phyloP scores from a whole-genome alignment of 768 basidiomycete genomes.

The Rubroboletus pulcherrimus region DNA sequence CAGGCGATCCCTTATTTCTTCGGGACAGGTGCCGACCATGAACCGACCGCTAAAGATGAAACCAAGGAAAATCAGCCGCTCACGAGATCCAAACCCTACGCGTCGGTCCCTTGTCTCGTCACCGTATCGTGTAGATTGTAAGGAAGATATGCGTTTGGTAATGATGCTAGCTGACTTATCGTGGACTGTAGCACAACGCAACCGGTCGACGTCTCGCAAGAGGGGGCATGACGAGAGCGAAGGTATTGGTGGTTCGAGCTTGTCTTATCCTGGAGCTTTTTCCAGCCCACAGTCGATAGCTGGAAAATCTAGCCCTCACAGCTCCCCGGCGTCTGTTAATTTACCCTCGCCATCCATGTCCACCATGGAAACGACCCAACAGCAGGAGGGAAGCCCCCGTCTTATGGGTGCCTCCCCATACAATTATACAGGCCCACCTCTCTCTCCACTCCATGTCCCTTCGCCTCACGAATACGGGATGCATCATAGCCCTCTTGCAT shows the following conservation, averaged over 20 bases:
- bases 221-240: conserved; percentile 68
- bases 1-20: conserved; percentile 49
- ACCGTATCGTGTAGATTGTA: conserved; percentile 64
- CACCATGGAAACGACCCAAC: conserved; percentile 41
- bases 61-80: conserved; percentile 52
- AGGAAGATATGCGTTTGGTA: conserved; percentile 26
- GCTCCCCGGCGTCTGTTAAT: conserved; percentile 71
- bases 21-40: conserved; percentile 39
- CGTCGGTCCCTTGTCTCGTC: conserved; percentile 57
- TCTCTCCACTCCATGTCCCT: conserved; percentile 50
- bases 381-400: conserved; percentile 54
- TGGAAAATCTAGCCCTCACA: conserved; percentile 57
- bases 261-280: conserved; percentile 51
- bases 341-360: conserved; percentile 67
- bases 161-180: conserved; percentile 15
- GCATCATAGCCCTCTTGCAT: conserved; percentile 30
- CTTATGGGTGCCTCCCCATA: conserved; percentile 43
- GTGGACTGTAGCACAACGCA: conserved; percentile 50
- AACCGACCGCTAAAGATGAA: conserved; percentile 51
- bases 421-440: conserved; percentile 41
- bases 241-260: conserved; percentile 39
- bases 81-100: conserved; percentile 51
- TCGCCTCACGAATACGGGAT: conserved; percentile 55
- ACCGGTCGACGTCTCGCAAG: conserved; percentile 72
- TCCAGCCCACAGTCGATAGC: conserved; percentile 48